These are phyloP conservation scores for Desmodesmus armatus DNA, from an alignment of 139 green algal genomes.

Conservation along the genomic window DNA sequence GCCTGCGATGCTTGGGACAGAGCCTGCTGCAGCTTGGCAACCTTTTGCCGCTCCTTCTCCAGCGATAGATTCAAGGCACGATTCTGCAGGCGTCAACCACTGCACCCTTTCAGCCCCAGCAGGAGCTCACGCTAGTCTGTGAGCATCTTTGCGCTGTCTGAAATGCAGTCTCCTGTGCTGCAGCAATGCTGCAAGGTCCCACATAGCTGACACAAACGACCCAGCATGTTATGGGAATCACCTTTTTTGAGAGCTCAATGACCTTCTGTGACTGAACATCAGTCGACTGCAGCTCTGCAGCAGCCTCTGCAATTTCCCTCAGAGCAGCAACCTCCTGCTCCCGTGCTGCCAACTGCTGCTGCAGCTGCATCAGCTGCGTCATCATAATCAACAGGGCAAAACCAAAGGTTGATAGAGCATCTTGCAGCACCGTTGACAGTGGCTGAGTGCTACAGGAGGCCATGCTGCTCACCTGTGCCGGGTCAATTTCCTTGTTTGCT, in stretches of 20 bases:
- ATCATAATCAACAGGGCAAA: not conserved
- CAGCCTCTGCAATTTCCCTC: slow-evolving; percentile 52
- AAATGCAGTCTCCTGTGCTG: not conserved
- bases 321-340: slow-evolving; percentile 49
- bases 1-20: slow-evolving; percentile 30
- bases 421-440: too few relatives aligned
- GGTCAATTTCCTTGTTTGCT: too few relatives aligned
- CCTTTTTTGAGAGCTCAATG: slow-evolving; percentile 73
- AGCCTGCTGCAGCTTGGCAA: slow-evolving; percentile 51
- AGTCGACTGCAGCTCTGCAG: slow-evolving; percentile 50
- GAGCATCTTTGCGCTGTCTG: not conserved
- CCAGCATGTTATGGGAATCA: not conserved
- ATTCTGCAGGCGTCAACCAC: too few relatives aligned
- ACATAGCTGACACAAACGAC: not conserved
- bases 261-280: slow-evolving; percentile 68
- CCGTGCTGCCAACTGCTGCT: slow-evolving; percentile 30
- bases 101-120: not conserved
- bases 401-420: not conserved
- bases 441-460: too few relatives aligned
- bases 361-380: slow-evolving; percentile 25
- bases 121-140: not conserved
- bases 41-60: slow-evolving; percentile 59
- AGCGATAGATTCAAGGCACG: slow-evolving; percentile 55
- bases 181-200: not conserved
- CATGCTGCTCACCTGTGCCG: too few relatives aligned